Percentiles rank a stretch among this genome's conserved stretches.
These are phyloP conservation scores for Hyaloscypha variabilis DNA, from an alignment of 495 filamentous ascomycete species.

Conservation along the genomic window DNA sequence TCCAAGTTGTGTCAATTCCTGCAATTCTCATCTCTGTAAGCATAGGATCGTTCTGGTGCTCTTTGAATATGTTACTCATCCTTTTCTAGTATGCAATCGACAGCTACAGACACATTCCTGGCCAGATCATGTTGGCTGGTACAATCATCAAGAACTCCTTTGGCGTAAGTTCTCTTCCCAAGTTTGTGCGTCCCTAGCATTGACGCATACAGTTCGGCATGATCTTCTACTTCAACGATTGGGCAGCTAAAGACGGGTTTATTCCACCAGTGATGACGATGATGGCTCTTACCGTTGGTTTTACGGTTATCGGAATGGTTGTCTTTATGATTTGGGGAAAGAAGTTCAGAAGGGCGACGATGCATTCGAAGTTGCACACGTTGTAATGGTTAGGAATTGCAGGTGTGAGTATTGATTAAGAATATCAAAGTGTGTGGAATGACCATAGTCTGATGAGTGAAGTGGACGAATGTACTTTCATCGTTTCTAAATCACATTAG, in stretches of 20 bases:
- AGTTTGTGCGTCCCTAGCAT: neutral
- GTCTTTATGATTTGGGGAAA: conserved; percentile 60
- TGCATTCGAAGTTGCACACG: conserved; percentile 51
- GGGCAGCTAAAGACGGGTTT: conserved; percentile 51
- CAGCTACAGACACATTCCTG: conserved; percentile 54
- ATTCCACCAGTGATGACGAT: conserved; percentile 51
- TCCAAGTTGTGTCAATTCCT: conserved; percentile 60
- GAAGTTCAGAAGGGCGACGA: conserved; percentile 52
- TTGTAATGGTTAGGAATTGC: conserved; percentile 36
- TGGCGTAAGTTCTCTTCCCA: conserved; percentile 48
- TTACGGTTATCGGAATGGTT: conserved; percentile 51
- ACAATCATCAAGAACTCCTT: conserved; percentile 53
- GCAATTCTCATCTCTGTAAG: conserved; percentile 36
- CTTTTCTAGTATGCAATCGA: conserved; percentile 51
- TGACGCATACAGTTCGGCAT: conserved; percentile 21
- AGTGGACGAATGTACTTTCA: too few relatives aligned
- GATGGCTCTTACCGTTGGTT: conserved; percentile 52
- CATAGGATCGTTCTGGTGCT: neutral
- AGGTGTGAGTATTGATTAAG: too few relatives aligned
- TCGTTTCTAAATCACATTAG: too few relatives aligned
- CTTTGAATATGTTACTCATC: neutral
- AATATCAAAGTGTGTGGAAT: too few relatives aligned
- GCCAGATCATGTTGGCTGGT: conserved; percentile 52
- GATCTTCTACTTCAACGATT: conserved; percentile 34
- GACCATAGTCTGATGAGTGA: too few relatives aligned